Base-by-base conservation (phyloP, 78 protist species). In the Dictyostelium intermedium region DNA sequence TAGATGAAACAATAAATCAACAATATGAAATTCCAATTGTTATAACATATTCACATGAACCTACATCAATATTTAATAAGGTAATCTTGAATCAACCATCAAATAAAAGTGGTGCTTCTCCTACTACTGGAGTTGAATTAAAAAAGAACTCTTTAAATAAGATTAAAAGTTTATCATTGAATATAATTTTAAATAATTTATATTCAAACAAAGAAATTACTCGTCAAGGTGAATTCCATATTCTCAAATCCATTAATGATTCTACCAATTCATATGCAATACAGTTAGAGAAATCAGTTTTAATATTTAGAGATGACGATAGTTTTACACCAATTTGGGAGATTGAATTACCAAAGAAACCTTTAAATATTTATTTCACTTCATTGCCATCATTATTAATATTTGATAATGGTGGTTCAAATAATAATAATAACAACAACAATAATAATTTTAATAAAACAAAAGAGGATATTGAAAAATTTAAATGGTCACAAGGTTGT, bases 401-500 rank as follows among this genome's bases (percentile, higher is more conserved):
- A 6, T 27, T 30, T 11, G 34, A 66, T 66, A 66, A 66, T 27
- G 27, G 25, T 63, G 2, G 2, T 25, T 1, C 20, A 3, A 14
- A 0, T 53, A 14, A 14, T 6, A 14, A 14, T 50, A 14, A 1
- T n/a, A n/a, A 61, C 45, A 14, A 53, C 10, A 61, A n/a, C 9
- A n/a, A 7, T 25, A 0, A 8, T 60, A 7, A 0, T n/a, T 8
- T 8, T 18, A 23, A 61, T 27, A 66, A 66, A 10, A 25, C 10
- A 0, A 6, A 66, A n/a, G 37, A 27, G 11, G 74, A 66, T 27
- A 30, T 25, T 8, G 73, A 66, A 66, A 66, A 5, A 13, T 66
- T 66, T 30, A 37, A 74, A 74, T 80, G 85, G 85, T 80, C 85
- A 16, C 63, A 80, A 50, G 85, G 85, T 30, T 80, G 85, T 80